Percentiles rank a stretch among this genome's conserved stretches.
Evolutionary conservation across 75 land plant genomes (phyloP).

Genomic region (Gnetum montanum): DNA sequence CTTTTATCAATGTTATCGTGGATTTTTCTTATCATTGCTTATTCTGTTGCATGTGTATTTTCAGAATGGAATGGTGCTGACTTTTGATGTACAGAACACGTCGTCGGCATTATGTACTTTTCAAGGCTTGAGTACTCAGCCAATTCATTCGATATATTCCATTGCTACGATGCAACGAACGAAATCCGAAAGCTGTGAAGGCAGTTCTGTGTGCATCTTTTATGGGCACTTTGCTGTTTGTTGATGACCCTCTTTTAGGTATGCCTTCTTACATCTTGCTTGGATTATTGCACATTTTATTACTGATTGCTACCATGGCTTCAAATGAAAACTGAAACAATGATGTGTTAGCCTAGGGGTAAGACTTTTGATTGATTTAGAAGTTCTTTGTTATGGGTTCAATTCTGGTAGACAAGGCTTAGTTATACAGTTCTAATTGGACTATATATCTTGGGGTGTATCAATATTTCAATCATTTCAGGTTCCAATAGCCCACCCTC

Average conservation of each 20-base stretch:
- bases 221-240: constrained; percentile 43
- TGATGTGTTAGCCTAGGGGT: no score
- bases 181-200: constrained; percentile 11
- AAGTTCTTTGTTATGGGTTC: no score
- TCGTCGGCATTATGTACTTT: constrained; percentile 24
- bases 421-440: no score
- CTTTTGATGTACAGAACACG: constrained; percentile 82
- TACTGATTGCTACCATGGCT: no score
- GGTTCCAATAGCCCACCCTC: no score
- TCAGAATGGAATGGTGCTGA: constrained; percentile 73
- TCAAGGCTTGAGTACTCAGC: constrained; percentile 36
- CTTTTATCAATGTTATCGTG: not conserved
- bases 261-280: not conserved
- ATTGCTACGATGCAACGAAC: no score
- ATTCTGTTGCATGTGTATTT: constrained; percentile 1
- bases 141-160: constrained; percentile 63
- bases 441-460: no score
- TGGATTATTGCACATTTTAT: no score
- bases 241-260: constrained; percentile 6
- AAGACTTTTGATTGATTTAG: no score
- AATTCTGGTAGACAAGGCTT: no score
- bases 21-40: not conserved
- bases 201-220: constrained; percentile 59
- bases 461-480: no score
- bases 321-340: no score